Evolutionary conservation across 2,329 filamentous ascomycete genomes (phyloP).

Genomic region (Fusarium agapanthi): DNA sequence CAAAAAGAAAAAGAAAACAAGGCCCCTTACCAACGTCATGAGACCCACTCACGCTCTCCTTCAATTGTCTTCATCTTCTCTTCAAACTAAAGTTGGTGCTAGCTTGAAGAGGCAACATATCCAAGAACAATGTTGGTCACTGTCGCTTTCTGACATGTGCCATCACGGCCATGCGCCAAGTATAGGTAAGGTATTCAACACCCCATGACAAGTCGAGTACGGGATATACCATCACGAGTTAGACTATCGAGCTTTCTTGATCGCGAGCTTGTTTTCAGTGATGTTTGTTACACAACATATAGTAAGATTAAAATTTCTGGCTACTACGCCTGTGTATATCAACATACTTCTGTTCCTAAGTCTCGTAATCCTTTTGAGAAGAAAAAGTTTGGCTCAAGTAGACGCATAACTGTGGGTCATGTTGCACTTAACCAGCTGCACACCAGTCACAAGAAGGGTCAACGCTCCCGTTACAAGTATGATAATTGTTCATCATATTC

Average conservation of each 20-base stretch:
- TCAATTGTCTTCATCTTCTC: neutral
- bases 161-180: neutral
- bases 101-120: neutral
- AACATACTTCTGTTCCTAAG: neutral
- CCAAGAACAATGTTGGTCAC: neutral
- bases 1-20: neutral
- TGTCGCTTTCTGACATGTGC: slow-evolving; percentile 16
- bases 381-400: neutral
- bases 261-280: neutral
- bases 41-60: slow-evolving; percentile 16
- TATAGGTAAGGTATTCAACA: neutral
- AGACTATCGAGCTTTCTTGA: neutral
- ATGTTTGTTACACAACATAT: neutral
- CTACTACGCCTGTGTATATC: neutral
- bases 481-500: neutral
- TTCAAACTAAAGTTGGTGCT: neutral
- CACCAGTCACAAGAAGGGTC: neutral
- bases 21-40: slow-evolving; percentile 31
- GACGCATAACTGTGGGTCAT: neutral
- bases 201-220: neutral
- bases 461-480: neutral
- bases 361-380: neutral
- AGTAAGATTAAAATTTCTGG: neutral
- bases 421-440: neutral
- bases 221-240: neutral